Conservation (phyloP, 2,329 filamentous ascomycete species). For the Hypoxylon sp. region DNA sequence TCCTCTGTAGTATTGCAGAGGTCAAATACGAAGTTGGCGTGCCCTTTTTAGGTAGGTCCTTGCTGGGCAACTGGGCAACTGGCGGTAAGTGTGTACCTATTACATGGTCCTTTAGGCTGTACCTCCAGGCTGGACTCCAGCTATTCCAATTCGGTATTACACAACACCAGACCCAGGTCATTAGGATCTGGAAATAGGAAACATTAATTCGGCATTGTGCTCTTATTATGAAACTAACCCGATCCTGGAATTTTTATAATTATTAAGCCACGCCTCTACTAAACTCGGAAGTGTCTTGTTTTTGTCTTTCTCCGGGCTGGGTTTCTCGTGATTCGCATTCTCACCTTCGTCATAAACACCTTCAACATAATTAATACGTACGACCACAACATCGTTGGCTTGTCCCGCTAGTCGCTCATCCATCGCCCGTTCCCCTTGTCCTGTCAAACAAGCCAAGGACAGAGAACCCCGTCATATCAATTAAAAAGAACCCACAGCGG, state of each 20-base stretch:
- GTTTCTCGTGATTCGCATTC: conserved; percentile 4
- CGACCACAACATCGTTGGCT: conserved; percentile 16
- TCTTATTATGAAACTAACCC: conserved; percentile 16
- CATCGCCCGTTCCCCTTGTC: conserved; percentile 29
- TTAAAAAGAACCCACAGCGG: conserved; percentile 32
- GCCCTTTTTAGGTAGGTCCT: conserved; percentile 35
- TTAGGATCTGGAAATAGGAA: conserved; percentile 7
- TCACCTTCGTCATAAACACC: conserved; percentile 6
- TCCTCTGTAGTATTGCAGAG: conserved; percentile 20
- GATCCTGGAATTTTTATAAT: conserved; percentile 18
- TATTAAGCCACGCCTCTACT: conserved; percentile 27
- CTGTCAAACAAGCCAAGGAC: conserved; percentile 34
- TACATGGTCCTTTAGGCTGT: conserved; percentile 15
- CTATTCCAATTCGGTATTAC: conserved; percentile 33
- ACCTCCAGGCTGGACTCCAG: conserved; percentile 7
- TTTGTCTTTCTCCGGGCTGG: conserved; percentile 13
- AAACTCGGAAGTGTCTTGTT: conserved; percentile 23
- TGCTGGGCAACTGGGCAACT: conserved; percentile 5
- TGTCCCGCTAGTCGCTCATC: conserved; percentile 34
- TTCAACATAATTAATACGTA: conserved; percentile 24
- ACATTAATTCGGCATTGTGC: conserved; percentile 6
- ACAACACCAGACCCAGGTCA: conserved; percentile 28
- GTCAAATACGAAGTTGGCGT: conserved; percentile 31
- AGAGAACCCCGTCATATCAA: conserved; percentile 31
- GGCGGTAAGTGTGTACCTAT: conserved; percentile 14